Evolutionary conservation across 2,329 filamentous ascomycete species (phyloP), one percentile per base, ranked within the genome.

Genomic region (Plectosphaerella cucumerina): DNA sequence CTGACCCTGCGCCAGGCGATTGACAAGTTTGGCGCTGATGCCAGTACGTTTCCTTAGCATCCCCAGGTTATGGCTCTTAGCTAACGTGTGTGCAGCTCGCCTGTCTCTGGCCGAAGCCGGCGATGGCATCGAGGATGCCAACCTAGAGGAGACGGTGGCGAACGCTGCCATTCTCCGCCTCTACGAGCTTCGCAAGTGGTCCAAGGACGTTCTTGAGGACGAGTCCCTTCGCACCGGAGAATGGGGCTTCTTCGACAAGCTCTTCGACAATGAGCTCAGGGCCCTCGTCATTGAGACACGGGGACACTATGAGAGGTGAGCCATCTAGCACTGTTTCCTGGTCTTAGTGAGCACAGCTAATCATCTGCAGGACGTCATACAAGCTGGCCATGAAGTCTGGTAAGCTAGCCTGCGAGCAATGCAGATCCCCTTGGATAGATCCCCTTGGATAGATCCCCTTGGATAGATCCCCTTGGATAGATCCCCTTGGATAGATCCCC

Each of bases 221-320:
- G 76, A 88, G 62, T 71, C 75, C 20, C 85, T 96, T 63, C 86
- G 93, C 47, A 84, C 83, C n/a, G 90, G 89, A 47, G 77, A 85
- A 59, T 81, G 84, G 56, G 85, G 88, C 66, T 90, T 96, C 74
- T 90, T 90, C 70, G 94, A 99, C 66, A 81, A 85, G 52, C 77
- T 97, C 44, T 97, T 99, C 65, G 82, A 90, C 63, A 97, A 99
- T 66, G 93, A 99, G 71, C 81, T 99, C 75, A 94, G 96, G 66
- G 76, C 80, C 5, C 75, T 96, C 10, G 87, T 92, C n/a, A 78
- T 80, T 46, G 89, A 96, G 70, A 84, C 91, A 17, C 37, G 37
- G 8, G 37, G 37, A 17, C 37, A 41, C 17, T 41, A 41, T 11
- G 37, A 41, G 37, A 41, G 37, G 37, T 41, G 17, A 20, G 37